These are phyloP conservation scores for Amauroascus niger DNA, from an alignment of 2,329 filamentous ascomycete genomes.

Conservation along the genomic window DNA sequence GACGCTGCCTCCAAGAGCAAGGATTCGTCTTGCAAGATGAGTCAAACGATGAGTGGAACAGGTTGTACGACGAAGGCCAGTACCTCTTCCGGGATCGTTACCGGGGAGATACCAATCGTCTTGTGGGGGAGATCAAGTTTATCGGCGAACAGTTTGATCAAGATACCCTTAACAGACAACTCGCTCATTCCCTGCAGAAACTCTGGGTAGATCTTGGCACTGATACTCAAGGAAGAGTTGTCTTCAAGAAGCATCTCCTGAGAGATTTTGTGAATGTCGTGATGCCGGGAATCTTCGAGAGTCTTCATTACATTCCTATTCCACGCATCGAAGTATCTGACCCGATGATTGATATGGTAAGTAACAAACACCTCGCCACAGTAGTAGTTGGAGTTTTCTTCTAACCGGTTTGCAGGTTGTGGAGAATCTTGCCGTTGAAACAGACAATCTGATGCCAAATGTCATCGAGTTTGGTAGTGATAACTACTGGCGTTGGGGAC, in stretches of 20 bases:
- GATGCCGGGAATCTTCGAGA: conserved; percentile 71
- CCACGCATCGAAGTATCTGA: conserved; percentile 92
- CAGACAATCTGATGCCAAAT: conserved; percentile 94
- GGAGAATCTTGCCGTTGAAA: conserved; percentile 91
- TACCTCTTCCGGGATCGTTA: conserved; percentile 86
- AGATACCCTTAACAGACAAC: conserved; percentile 75
- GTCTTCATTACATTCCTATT: conserved; percentile 78
- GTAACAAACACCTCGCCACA: conserved; percentile 12
- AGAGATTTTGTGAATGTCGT: conserved; percentile 85
- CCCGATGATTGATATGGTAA: conserved; percentile 62
- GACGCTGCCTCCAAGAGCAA: conserved; percentile 75
- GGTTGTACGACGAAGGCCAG: conserved; percentile 72
- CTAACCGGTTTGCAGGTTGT: conserved; percentile 45
- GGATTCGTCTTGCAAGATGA: conserved; percentile 80
- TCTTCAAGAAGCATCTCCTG: conserved; percentile 85
- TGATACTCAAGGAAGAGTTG: conserved; percentile 70
- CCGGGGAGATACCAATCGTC: conserved; percentile 69
- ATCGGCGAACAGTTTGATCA: conserved; percentile 78
- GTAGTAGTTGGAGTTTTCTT: too few relatives aligned
- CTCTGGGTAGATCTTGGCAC: conserved; percentile 85
- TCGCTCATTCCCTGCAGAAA: conserved; percentile 65
- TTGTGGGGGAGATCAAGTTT: conserved; percentile 86
- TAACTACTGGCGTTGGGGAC: conserved; percentile 91
- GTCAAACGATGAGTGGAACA: conserved; percentile 72
- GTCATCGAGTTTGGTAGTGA: conserved; percentile 78